Base-by-base conservation (phyloP, 148 eudicot genomes). In the Beta vulgaris region DNA sequence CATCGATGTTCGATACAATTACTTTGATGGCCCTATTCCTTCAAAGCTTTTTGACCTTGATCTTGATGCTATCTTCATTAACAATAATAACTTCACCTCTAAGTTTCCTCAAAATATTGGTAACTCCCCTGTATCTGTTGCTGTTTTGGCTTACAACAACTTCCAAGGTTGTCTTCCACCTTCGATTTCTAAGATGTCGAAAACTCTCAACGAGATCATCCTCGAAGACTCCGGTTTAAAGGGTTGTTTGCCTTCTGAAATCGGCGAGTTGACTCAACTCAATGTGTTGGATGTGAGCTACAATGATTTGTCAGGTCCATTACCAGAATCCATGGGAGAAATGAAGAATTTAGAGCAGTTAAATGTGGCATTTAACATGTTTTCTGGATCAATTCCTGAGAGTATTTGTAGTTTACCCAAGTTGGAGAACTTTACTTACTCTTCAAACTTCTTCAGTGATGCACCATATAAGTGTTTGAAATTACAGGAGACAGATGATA, bases 1-100 rank as follows among this genome's bases (percentile, higher is more conserved):
- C 71, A 85, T 92, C 31, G 95, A 90, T 51, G 62, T 92, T 39
- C 81, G 97, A 18, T 92, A 66, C 76, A 92, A 92, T 23, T 14
- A 69, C 9, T 92, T 90, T 69, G 21, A 48, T 2, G 97, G 92
- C 2, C 66, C 49, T 0, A 44, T 90, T 46, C 91, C 95, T 0
- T 35, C 82, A 1, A 28, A 13, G 0, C 79, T 90, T 11, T 90
- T 86, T 36, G 85, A 90, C 76, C 51, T 76, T 66, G 74, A 78
- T 42, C 85, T 90, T 12, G 95, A 90, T 35, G 95, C 95, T 3
- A 44, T 88, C 19, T 88, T 88, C 71, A 39, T 90, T 0, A 92
- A 92, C 78, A 75, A 85, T 84, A 92, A 92, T 73, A 63, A 79
- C 0, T 92, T 92, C 57, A 29, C 49, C 1, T 79, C 81, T 0